phyloP scores from a whole-genome alignment of 202 grass and related monocot species.

The Setaria viridis region DNA sequence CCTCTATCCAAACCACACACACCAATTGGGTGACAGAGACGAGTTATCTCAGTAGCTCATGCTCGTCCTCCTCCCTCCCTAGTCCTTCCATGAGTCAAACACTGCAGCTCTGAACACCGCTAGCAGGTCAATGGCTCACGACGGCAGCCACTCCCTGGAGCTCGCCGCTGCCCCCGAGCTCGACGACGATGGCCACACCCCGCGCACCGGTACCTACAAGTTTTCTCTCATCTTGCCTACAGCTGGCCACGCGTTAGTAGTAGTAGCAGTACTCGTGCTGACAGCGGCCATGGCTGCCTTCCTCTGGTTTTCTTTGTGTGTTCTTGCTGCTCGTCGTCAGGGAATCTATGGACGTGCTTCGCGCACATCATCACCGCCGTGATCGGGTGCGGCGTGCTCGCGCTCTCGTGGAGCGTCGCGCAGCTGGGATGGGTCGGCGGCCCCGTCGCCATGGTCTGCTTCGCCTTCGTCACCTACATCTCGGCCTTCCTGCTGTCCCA shows the following conservation, averaged over 20 bases:
- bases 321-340: background rate
- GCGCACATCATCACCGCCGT: slow-evolving; percentile 89
- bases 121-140: slow-evolving; percentile 21
- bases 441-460: slow-evolving; percentile 65
- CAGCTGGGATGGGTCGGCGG: slow-evolving; percentile 91
- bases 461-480: slow-evolving; percentile 72
- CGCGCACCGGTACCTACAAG: slow-evolving; percentile 29
- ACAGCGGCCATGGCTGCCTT: background rate
- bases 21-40: background rate
- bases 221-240: background rate
- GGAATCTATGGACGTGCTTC: slow-evolving; percentile 67
- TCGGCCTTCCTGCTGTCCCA: slow-evolving; percentile 61
- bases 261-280: background rate
- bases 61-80: background rate
- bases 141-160: background rate
- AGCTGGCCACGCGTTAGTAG: too few species aligned
- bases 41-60: background rate
- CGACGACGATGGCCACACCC: slow-evolving; percentile 54
- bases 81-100: background rate
- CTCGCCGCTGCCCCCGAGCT: background rate
- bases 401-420: slow-evolving; percentile 85
- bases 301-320: background rate
- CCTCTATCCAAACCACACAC: background rate
- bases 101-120: slow-evolving; percentile 4
- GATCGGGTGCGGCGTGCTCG: slow-evolving; percentile 82